Percentiles rank a stretch among this genome's conserved stretches.
phyloP scores from a whole-genome alignment of 2,329 filamentous ascomycete species.

The Blumeria graminis region DNA sequence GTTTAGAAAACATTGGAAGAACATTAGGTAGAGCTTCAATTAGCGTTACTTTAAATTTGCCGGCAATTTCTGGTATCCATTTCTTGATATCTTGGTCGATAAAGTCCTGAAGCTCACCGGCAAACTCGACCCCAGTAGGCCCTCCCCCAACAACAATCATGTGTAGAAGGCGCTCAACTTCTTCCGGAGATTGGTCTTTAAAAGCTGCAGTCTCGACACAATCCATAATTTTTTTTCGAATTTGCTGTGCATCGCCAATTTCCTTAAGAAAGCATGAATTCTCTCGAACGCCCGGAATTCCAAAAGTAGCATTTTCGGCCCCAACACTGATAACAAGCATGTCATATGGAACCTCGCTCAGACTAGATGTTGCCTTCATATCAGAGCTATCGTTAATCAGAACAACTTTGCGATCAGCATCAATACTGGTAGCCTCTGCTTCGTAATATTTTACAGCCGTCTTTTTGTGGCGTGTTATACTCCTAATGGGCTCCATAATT shows the following conservation, averaged over 20 bases:
- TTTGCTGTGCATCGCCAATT: slow-evolving; percentile 83
- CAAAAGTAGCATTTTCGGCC: slow-evolving; percentile 95
- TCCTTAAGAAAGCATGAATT: slow-evolving; percentile 97
- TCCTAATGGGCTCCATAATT: slow-evolving; percentile 97
- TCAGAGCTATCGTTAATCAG: slow-evolving; percentile 83
- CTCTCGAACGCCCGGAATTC: slow-evolving; percentile 85
- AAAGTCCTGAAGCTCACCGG: slow-evolving; percentile 94
- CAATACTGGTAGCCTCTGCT: slow-evolving; percentile 87
- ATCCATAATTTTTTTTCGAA: slow-evolving; percentile 98
- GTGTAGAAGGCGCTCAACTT: slow-evolving; percentile 83
- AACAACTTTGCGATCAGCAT: slow-evolving; percentile 71
- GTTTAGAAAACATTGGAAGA: slow-evolving; percentile 94
- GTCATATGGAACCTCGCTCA: slow-evolving; percentile 87
- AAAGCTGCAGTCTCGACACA: slow-evolving; percentile 96
- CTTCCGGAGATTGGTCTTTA: slow-evolving; percentile 77
- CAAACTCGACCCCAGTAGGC: slow-evolving; percentile 93
- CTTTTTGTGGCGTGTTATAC: slow-evolving; percentile 88
- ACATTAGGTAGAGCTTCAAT: slow-evolving; percentile 94
- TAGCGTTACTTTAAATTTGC: slow-evolving; percentile 90
- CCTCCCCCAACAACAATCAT: slow-evolving; percentile 93
- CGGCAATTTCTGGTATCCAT: slow-evolving; percentile 84
- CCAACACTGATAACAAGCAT: slow-evolving; percentile 96
- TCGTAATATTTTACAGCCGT: slow-evolving; percentile 90
- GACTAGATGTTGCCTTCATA: slow-evolving; percentile 56
- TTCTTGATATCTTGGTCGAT: slow-evolving; percentile 97